Evolutionary conservation across 208 protist species (phyloP), one percentile per base, ranked within the genome.

Genomic region (Polymyxa betae): DNA sequence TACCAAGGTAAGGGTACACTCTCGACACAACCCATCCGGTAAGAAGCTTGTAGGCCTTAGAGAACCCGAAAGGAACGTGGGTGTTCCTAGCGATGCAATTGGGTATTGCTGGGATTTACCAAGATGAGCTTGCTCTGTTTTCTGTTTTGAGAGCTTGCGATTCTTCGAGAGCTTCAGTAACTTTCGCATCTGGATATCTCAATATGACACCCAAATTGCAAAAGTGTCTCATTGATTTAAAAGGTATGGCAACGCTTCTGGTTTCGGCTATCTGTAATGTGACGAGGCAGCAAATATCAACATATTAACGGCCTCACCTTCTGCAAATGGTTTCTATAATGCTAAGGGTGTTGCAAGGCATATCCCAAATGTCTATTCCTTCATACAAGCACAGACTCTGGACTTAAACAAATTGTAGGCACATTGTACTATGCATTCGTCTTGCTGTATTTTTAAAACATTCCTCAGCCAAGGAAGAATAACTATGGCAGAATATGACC

Each of bases 51-150:
- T 32, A 29, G 16, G 54, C 54, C 54, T 29, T 66, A 29, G 20
- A 66, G 54, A 29, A 29, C 29, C 54, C 54, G 54, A 66, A 16
- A 29, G n/a, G 35, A 5, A 82, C 72, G 72, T 82, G 72, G 72
- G n/a, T 82, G 12, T 82, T 82, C 72, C 72, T n/a, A n/a, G 40
- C 72, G 5, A 82, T 82, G 5, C 72, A 82, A n/a, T 43, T 82
- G n/a, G 72, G 40, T 35, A 20, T 5, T 43, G n/a, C n/a, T 82
- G n/a, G n/a, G 16, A n/a, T 82, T 12, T n/a, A n/a, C 5, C n/a
- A 38, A 35, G 72, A 82, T 35, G 35, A 82, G 35, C 35, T 43
- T 35, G 72, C n/a, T 43, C 35, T 43, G 5, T 35, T 45, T 82
- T 43, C 35, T 82, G 72, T 82, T 43, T 43, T 35, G n/a, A 5